A percentile compares a stretch with the other conserved stretches of the same genome.
phyloP scores from a whole-genome alignment of 768 basidiomycete genomes.

The Pisolithus albus region DNA sequence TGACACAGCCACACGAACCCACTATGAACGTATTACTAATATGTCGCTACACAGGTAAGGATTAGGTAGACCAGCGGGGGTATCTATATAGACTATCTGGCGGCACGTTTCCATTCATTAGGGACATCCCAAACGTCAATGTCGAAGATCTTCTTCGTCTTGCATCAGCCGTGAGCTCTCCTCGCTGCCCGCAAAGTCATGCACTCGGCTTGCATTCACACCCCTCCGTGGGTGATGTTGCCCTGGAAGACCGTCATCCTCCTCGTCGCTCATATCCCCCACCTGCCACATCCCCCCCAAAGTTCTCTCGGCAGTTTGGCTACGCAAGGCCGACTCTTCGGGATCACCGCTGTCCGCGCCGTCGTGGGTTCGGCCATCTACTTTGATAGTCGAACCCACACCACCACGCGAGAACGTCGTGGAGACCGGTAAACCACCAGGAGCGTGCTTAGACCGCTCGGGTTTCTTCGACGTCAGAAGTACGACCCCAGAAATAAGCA shows the following conservation, averaged over 20 bases:
- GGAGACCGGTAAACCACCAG: slow-evolving; percentile 23
- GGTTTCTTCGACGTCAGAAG: slow-evolving; percentile 91
- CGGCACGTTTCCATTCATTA: too few species aligned
- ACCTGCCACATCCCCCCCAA: slow-evolving; percentile 54
- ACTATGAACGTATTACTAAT: too few species aligned
- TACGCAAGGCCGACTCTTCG: slow-evolving; percentile 30
- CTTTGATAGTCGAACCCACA: slow-evolving; percentile 20
- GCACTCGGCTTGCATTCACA: slow-evolving; percentile 9
- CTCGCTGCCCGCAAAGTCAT: slow-evolving; percentile 23
- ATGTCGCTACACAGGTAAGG: too few species aligned
- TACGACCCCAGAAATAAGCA: slow-evolving; percentile 89
- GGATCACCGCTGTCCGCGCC: slow-evolving; percentile 27
- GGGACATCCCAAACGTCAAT: slow-evolving; percentile 20
- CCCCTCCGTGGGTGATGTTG: slow-evolving; percentile 15
- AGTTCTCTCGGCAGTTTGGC: slow-evolving; percentile 34
- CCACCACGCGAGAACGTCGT: slow-evolving; percentile 11
- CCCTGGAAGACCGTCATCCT: slow-evolving; percentile 39
- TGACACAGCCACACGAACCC: too few species aligned
- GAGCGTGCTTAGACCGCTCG: slow-evolving; percentile 33
- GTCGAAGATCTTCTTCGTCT: slow-evolving; percentile 26
- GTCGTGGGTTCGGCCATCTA: slow-evolving; percentile 5
- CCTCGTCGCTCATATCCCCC: slow-evolving; percentile 66
- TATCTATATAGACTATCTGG: too few species aligned
- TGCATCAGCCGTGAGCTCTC: slow-evolving; percentile 41
- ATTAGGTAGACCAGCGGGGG: too few species aligned